Conservation (phyloP, 768 basidiomycete species). For the Neoboletus brunneissimus region DNA sequence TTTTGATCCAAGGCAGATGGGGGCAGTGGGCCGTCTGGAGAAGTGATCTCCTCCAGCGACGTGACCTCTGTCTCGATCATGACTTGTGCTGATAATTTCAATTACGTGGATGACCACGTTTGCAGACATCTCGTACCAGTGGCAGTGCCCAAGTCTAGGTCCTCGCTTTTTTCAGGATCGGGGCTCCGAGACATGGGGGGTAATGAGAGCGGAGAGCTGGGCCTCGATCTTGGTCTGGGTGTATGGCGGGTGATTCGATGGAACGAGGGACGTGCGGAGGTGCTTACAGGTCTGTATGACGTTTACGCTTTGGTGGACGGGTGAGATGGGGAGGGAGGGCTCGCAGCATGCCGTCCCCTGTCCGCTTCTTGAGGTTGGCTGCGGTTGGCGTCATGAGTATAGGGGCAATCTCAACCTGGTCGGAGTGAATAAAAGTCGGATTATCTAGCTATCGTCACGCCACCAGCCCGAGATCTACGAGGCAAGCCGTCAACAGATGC, state of each 20-base stretch:
- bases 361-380: background rate
- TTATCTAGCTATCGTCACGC: background rate
- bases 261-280: background rate
- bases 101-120: constrained; percentile 1
- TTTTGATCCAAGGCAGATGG: background rate
- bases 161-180: background rate
- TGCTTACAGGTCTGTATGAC: background rate
- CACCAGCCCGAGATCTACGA: too few species aligned
- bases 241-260: background rate
- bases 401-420: background rate
- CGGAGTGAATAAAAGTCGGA: background rate
- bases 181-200: constrained; percentile 8
- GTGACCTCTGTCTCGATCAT: background rate
- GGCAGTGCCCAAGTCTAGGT: background rate
- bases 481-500: too few species aligned
- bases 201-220: constrained; percentile 15
- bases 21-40: background rate
- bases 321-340: constrained; percentile 15
- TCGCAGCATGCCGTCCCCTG: constrained; percentile 1
- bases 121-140: background rate
- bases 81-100: background rate
- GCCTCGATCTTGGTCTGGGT: background rate
- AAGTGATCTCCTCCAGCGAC: background rate
- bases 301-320: constrained; percentile 5
- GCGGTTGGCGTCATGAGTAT: background rate